A percentile compares a stretch with the other conserved stretches of the same genome.
Conservation (phyloP, 2,329 filamentous ascomycete species). For the Xylariales sp. region DNA sequence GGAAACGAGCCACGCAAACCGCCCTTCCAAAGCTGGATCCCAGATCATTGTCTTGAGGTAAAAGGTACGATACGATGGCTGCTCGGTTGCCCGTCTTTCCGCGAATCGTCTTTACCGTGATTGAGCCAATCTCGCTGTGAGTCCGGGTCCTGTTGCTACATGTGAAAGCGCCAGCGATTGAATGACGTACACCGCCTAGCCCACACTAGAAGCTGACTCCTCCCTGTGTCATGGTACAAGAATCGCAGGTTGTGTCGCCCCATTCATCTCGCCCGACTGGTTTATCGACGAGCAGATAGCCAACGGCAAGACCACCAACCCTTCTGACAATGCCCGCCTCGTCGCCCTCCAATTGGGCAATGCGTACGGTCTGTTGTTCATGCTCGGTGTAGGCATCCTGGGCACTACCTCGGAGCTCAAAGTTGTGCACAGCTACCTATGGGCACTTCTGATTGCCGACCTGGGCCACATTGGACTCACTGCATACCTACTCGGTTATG, state of each 20-base stretch:
- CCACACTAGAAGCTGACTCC: too few species aligned
- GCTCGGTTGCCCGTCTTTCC: constrained; percentile 61
- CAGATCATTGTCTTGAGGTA: too few species aligned
- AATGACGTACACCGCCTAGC: neutral
- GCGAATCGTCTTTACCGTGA: constrained; percentile 60
- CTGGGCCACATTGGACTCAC: constrained; percentile 64
- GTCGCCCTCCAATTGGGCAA: constrained; percentile 67
- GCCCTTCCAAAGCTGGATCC: too few species aligned
- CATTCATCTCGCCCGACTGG: constrained; percentile 52
- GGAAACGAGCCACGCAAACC: too few species aligned
- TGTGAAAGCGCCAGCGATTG: too few species aligned
- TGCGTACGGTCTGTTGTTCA: constrained; percentile 60
- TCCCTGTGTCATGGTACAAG: too few species aligned
- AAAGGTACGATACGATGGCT: too few species aligned
- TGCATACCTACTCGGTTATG: constrained; percentile 52
- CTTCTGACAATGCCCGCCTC: constrained; percentile 45
- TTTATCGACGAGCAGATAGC: constrained; percentile 62
- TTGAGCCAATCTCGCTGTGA: constrained; percentile 67
- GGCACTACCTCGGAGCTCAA: constrained; percentile 60
- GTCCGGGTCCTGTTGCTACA: too few species aligned
- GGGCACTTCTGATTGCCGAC: constrained; percentile 62
- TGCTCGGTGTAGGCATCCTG: constrained; percentile 60
- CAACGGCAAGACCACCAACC: constrained; percentile 23
- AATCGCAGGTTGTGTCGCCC: constrained; percentile 53
- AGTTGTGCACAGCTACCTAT: constrained; percentile 63